Evolutionary conservation across 2,329 filamentous ascomycete species (phyloP).

Genomic region (Fusarium oxysporum): DNA sequence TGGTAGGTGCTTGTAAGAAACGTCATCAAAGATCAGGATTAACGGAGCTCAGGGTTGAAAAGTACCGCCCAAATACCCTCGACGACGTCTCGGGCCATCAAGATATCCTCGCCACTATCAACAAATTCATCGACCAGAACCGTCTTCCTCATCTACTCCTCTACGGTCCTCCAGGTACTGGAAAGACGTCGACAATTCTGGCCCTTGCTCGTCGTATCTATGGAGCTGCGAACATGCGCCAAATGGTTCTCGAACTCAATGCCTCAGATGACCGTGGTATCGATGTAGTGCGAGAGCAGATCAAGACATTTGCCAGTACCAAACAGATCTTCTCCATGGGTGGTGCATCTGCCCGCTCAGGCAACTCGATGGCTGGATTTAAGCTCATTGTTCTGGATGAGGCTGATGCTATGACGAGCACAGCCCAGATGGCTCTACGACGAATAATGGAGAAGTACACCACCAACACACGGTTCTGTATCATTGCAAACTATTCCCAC

Average conservation of each 20-base stretch:
- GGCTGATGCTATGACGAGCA: slow-evolving; percentile 99
- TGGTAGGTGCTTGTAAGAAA: slow-evolving; percentile 68
- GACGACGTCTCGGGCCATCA: slow-evolving; percentile 96
- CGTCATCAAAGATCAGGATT: not conserved
- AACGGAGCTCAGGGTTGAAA: slow-evolving; percentile 79
- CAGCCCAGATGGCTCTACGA: slow-evolving; percentile 95
- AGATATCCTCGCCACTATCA: slow-evolving; percentile 97
- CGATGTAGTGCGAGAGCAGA: slow-evolving; percentile 97
- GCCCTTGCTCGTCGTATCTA: slow-evolving; percentile 95
- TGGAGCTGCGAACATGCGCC: slow-evolving; percentile 89
- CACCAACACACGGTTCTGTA: slow-evolving; percentile 95
- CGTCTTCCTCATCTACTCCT: slow-evolving; percentile 94
- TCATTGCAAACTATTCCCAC: slow-evolving; percentile 99
- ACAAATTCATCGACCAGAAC: slow-evolving; percentile 96
- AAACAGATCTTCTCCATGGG: slow-evolving; percentile 91
- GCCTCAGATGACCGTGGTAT: slow-evolving; percentile 97
- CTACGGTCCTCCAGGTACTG: slow-evolving; percentile 95
- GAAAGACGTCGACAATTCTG: slow-evolving; percentile 96
- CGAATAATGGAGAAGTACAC: slow-evolving; percentile 99
- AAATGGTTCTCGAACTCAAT: slow-evolving; percentile 98
- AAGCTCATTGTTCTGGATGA: slow-evolving; percentile 98
- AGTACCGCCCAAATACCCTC: slow-evolving; percentile 90
- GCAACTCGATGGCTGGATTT: slow-evolving; percentile 74
- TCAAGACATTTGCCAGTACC: slow-evolving; percentile 98
- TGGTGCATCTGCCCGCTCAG: slow-evolving; percentile 60